Evolutionary conservation across 352 stramenopile genomes (phyloP).

Genomic region (Peronosclerospora sorghi): DNA sequence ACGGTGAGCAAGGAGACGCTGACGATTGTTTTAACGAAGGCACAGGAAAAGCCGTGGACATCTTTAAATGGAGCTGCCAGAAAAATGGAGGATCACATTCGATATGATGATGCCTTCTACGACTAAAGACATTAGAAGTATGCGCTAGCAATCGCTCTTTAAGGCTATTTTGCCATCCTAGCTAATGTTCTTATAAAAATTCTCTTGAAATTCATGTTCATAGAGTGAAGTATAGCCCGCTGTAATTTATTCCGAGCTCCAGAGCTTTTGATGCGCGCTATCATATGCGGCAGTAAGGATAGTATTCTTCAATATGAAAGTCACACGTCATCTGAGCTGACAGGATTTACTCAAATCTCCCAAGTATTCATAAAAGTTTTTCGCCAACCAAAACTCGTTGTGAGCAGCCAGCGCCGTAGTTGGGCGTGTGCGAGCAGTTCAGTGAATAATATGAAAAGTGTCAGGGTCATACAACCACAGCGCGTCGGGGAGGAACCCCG

Average conservation of each 20-base stretch:
- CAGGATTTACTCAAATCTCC: conserved; percentile 42
- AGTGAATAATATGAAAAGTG: conserved; percentile 35
- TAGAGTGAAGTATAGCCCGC: neutral
- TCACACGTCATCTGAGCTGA: conserved; percentile 54
- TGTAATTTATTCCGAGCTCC: conserved; percentile 35
- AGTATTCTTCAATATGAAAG: conserved; percentile 32
- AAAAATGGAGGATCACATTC: conserved; percentile 75
- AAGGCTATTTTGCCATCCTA: neutral
- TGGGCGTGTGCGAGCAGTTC: conserved; percentile 56
- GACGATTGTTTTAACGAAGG: conserved; percentile 61
- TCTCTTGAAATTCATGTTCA: too few species aligned
- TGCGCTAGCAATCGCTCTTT: neutral
- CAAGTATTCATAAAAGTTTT: conserved; percentile 78
- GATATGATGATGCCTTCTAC: conserved; percentile 77
- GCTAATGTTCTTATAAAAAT: too few species aligned
- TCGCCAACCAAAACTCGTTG: conserved; percentile 46
- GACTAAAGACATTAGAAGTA: conserved; percentile 25
- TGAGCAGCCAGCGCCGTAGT: conserved; percentile 50
- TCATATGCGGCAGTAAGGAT: conserved; percentile 58
- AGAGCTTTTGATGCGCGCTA: conserved; percentile 57
- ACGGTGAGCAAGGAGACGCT: conserved; percentile 46
- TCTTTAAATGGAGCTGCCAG: conserved; percentile 77
- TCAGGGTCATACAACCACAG: conserved; percentile 47
- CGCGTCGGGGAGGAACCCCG: conserved; percentile 43
- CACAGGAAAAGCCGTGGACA: conserved; percentile 40